phyloP scores from a whole-genome alignment of 106 monocot species.

The Vanilla planifolia region DNA sequence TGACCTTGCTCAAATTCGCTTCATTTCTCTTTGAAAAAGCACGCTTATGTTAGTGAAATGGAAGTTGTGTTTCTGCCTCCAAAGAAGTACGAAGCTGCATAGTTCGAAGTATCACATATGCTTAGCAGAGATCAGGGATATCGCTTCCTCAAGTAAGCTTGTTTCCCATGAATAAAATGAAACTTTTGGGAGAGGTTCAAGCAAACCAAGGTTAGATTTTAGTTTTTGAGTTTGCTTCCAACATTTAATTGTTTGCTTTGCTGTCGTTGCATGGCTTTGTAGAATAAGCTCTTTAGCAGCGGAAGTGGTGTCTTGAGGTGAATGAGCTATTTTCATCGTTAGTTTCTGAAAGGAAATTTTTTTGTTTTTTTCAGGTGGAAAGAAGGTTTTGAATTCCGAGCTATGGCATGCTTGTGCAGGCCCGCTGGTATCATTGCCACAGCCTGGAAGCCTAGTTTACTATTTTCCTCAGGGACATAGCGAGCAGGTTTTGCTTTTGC shows the following conservation, averaged over 20 bases:
- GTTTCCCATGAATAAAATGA: constrained; percentile 64
- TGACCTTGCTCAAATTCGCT: neutral
- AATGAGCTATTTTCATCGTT: neutral
- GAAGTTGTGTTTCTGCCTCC: neutral
- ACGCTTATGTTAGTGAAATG: neutral
- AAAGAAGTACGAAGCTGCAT: neutral
- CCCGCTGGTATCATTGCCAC: constrained; percentile 73
- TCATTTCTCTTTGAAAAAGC: neutral
- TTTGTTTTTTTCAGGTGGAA: constrained; percentile 34
- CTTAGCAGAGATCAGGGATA: constrained; percentile 12
- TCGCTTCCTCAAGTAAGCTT: constrained; percentile 20
- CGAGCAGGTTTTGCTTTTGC: constrained; percentile 53
- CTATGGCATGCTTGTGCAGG: constrained; percentile 99
- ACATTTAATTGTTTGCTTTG: neutral
- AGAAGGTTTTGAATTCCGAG: constrained; percentile 72
- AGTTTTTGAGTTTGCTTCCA: neutral
- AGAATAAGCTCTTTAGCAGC: neutral
- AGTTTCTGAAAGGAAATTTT: neutral
- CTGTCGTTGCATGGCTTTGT: neutral
- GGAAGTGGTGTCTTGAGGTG: too few species aligned
- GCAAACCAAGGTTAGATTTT: constrained; percentile 25
- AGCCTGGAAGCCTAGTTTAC: constrained; percentile 77
- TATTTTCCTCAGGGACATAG: constrained; percentile 95
- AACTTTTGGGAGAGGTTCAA: constrained; percentile 54
- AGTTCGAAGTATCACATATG: constrained; percentile 23